Evolutionary conservation across 192 early-diverging fungal species (phyloP).

Genomic region (Phlyctochytrium arcticum): DNA sequence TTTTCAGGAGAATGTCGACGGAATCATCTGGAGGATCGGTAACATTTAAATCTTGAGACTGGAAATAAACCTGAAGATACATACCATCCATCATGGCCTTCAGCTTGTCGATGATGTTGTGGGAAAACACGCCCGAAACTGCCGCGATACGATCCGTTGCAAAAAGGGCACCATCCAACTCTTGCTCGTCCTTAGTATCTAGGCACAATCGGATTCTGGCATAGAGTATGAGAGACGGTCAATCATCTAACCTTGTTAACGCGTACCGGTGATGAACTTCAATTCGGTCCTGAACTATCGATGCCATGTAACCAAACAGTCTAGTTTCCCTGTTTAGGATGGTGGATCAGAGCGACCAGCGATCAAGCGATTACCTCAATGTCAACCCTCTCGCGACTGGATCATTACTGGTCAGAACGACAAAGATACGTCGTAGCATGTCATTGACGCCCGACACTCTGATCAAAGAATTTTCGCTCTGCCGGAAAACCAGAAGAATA

Average conservation of each 20-base stretch:
- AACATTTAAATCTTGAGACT: too few relatives aligned
- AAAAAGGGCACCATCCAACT: conserved; percentile 18
- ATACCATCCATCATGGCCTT: conserved; percentile 4
- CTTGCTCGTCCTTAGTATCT: conserved; percentile 14
- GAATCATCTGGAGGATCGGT: too few relatives aligned
- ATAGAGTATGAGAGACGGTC: background rate
- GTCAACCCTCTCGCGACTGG: conserved; percentile 16
- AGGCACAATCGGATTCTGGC: conserved; percentile 2
- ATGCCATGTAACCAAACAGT: conserved; percentile 19
- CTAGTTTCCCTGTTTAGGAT: too few relatives aligned
- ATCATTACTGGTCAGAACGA: conserved; percentile 26
- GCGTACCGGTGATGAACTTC: conserved; percentile 23
- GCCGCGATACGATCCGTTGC: conserved; percentile 11
- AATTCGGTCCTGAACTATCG: conserved; percentile 1
- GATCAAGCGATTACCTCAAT: conserved; percentile 3
- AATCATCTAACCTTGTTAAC: too few relatives aligned
- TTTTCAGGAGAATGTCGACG: too few relatives aligned
- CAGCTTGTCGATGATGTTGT: background rate
- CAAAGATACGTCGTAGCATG: conserved; percentile 8
- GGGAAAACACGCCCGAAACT: conserved; percentile 3
- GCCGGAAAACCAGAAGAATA: conserved; percentile 21
- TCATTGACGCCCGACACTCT: conserved; percentile 7
- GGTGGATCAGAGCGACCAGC: background rate
- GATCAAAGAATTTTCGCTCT: background rate
- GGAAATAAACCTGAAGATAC: too few relatives aligned